phyloP scores from a whole-genome alignment of 140 eudicot species.

The Oenanthe javanica region DNA sequence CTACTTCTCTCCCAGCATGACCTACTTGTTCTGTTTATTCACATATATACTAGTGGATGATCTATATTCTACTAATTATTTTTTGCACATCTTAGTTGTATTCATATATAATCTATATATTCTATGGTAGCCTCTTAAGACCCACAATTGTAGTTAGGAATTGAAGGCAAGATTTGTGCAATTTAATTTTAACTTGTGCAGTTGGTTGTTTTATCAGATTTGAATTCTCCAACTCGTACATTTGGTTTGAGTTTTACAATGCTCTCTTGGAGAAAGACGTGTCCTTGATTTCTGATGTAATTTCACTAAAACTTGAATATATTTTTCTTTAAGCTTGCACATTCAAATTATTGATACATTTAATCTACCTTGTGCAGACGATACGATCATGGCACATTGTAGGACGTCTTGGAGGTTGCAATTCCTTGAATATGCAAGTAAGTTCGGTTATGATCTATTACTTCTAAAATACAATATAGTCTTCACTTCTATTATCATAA shows the following conservation, averaged over 20 bases:
- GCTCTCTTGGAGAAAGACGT: conserved; percentile 79
- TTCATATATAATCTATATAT: too few relatives aligned
- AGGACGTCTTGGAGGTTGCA: conserved; percentile 98
- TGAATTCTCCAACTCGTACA: conserved; percentile 71
- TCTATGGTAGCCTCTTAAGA: not conserved
- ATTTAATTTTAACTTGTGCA: not conserved
- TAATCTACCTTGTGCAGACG: conserved; percentile 40
- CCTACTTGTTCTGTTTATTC: not conserved
- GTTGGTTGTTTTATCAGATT: conserved; percentile 41
- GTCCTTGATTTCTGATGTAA: conserved; percentile 74
- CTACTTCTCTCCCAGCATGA: not conserved
- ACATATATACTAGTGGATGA: not conserved
- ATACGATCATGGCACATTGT: conserved; percentile 93
- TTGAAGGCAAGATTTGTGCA: not conserved
- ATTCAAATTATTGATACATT: not conserved
- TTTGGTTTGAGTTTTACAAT: conserved; percentile 96
- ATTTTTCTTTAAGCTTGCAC: not conserved
- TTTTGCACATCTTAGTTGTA: not conserved
- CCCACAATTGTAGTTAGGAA: not conserved
- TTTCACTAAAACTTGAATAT: conserved; percentile 11
- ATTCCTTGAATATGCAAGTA: conserved; percentile 97
- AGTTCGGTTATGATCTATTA: not conserved
- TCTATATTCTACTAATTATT: not conserved
- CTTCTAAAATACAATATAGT: not conserved
- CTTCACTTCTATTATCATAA: not conserved